A percentile compares a stretch with the other conserved stretches of the same genome.
Conservation (phyloP, 345 rosid genomes). For the Salix exigua region DNA sequence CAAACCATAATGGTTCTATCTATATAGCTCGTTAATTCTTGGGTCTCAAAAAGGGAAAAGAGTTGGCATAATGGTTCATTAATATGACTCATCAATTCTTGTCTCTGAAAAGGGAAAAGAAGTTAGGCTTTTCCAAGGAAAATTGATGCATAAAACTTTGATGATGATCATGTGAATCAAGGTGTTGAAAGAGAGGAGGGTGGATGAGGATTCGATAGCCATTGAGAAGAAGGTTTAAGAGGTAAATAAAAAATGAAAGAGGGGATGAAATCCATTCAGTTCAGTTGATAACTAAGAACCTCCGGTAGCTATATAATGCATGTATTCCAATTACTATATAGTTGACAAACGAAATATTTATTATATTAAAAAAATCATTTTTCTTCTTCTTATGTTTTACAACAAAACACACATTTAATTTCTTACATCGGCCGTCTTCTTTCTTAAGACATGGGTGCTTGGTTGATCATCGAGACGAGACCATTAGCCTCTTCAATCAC, state of each 20-base stretch:
- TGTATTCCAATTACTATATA: not conserved
- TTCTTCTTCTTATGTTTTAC: no score
- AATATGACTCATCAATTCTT: not conserved
- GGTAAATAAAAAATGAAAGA: no score
- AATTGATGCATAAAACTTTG: not conserved
- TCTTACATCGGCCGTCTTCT: not conserved
- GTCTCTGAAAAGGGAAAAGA: not conserved
- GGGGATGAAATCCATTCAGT: no score
- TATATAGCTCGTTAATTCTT: no score
- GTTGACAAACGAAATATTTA: not conserved
- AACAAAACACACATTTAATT: no score
- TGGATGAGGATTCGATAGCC: no score
- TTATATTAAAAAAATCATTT: not conserved
- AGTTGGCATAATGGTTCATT: not conserved
- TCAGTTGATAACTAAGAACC: no score
- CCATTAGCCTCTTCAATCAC: constrained; percentile 1
- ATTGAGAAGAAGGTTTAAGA: no score
- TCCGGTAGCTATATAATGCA: not conserved
- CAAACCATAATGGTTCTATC: no score
- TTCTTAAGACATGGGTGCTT: not conserved
- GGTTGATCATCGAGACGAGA: constrained; percentile 13
- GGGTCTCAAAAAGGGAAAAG: no score
- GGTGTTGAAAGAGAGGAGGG: no score
- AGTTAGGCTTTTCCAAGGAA: not conserved
- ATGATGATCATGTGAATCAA: no score